Base-by-base conservation (phyloP, 371 early-diverging fungal species). In the Saksenaea oblongispora region DNA sequence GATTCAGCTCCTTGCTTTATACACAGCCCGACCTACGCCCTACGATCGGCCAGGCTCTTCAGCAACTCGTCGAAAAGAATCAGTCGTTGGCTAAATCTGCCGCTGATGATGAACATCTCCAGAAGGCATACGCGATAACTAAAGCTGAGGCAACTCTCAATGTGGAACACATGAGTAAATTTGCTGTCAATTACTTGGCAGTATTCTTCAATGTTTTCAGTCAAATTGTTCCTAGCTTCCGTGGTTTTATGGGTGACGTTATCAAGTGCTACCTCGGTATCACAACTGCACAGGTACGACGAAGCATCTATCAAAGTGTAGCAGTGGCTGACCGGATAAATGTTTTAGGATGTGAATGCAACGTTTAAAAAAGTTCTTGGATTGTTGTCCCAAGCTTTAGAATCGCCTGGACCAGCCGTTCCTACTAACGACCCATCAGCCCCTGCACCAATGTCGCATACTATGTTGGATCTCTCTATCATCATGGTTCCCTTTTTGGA, bases 121-220 rank as follows among this genome's bases (percentile, higher is more conserved):
- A 78, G 47, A 83, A 84, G 53, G 79, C 78, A 27, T 88, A 79
- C 59, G 72, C 82, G 44, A 64, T 91, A 54, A 80, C 84, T 34
- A 83, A 81, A 59, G 73, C 80, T 24, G 85, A 88, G 55, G 91
- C 89, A 0, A 61, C 63, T 51, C 74, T 78, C 56, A 88, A 89
- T 60, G 71, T 90, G 58, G 58, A 75, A 47, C 74, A 87, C 34
- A 64, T 93, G 77, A 80, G 89, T 58, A 80, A 82, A 57, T 90
- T 89, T 72, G 82, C 92, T 27, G 85, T 87, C 56, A 90, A 91
- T 56, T 92, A 86, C 61, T 72, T 93, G 58, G 85, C 89, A 55
- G 90, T 91, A n/a, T 87, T 93, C 63, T 93, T 93, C 80, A 93
- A 91, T 69, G 85, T 93, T 26, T 91, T 82, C 76, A 87, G 90